Evolutionary conservation across 1,284 basidiomycete genomes (phyloP), one percentile per base, ranked within the genome.

Genomic region (Phaffia rhodozyma): DNA sequence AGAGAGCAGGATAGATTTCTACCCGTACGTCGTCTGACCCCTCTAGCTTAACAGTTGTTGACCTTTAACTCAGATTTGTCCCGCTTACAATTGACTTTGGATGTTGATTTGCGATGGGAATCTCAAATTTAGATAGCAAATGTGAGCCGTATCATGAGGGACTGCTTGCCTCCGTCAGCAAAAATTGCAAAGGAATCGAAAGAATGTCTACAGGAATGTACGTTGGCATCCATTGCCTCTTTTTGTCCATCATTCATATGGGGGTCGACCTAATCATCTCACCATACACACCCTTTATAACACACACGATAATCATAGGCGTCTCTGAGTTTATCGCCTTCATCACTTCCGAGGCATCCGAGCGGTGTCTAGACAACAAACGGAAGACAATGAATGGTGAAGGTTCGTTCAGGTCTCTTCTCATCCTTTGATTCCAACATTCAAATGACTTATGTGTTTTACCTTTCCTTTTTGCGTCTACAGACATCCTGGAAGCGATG

Each of bases 111-210:
- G 21, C 16, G 29, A 23, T 52, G 27, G 53, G 71, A 27, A 71
- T 69, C n/a, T 30, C 34, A 32, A 27, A 58, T 53, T 52, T 49
- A 92, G 90, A 96, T 97, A 68, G 92, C 92, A 59, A 97, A 97
- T 74, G 91, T 97, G 18, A 86, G 90, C 21, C 82, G 92, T 4
- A 92, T 97, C 71, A 97, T 97, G 92, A 96, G 96, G 73, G 79
- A 84, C 47, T 81, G 87, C 2, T 84, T 97, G 2, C 92, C 92
- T 0, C 79, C 84, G 1, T 89, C 88, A n/a, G 90, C 91, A 25
- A 97, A 97, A 77, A 93, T 97, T 70, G 89, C 91, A 3, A 94
- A 94, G 75, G 92, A 96, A 76, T 90, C 92, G 29, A 97, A 97
- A 75, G 91, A 96, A 76, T 91, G 88, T 75, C 89, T 96, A 55